These are phyloP conservation scores for Gonapodya prolifera DNA, from an alignment of 192 early-diverging fungal species.

Conservation along the genomic window DNA sequence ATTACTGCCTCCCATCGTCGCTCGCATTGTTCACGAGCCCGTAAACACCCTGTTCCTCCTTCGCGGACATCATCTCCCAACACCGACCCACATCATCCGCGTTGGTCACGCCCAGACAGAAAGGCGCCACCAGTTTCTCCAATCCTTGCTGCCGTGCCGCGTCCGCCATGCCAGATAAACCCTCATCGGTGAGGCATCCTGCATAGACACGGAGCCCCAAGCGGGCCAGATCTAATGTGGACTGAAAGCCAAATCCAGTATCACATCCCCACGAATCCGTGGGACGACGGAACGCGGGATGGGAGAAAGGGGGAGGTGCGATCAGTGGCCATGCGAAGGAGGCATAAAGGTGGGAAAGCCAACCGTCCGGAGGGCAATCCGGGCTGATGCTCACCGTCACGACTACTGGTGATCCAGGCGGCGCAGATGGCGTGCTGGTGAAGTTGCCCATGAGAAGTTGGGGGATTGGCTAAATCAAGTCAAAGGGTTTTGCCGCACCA, in stretches of 20 bases:
- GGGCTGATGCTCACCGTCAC: not conserved
- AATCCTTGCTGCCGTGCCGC: not conserved
- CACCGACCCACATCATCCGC: conserved; percentile 12
- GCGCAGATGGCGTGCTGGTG: not conserved
- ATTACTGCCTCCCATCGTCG: not conserved
- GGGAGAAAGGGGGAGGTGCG: too few species aligned
- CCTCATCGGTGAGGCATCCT: conserved; percentile 17
- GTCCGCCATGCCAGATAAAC: not conserved
- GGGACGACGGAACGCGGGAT: too few species aligned
- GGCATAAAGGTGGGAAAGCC: too few species aligned
- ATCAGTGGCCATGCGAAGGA: too few species aligned
- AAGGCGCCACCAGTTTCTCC: conserved; percentile 8
- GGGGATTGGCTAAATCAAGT: too few species aligned
- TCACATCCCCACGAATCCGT: conserved; percentile 19
- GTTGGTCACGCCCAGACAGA: conserved; percentile 19
- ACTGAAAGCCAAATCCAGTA: conserved; percentile 19
- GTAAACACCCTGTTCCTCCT: conserved; percentile 11
- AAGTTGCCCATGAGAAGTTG: not conserved
- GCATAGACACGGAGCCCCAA: conserved; percentile 13
- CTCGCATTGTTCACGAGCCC: conserved; percentile 16
- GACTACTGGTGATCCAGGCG: not conserved
- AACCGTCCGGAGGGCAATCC: not conserved
- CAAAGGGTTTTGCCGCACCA: too few species aligned
- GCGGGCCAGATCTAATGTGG: conserved; percentile 8
- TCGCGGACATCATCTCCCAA: not conserved